These are phyloP conservation scores for Gamarada debralockiae DNA, from an alignment of 495 filamentous ascomycete genomes.

Conservation along the genomic window DNA sequence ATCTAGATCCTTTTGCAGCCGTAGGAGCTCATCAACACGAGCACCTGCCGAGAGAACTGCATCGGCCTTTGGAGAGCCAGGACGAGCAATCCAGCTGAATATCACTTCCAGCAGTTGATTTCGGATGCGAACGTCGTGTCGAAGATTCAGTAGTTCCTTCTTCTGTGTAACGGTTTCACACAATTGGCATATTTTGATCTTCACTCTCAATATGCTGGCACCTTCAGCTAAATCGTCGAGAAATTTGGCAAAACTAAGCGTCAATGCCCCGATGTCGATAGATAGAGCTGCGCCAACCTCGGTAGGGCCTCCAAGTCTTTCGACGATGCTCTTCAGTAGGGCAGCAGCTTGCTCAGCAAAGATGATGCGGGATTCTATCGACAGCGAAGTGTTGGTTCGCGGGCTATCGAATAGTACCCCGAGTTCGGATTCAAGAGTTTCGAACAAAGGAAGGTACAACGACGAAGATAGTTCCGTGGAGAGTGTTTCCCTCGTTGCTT, in stretches of 20 bases:
- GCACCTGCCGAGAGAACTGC: constrained; percentile 15
- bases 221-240: constrained; percentile 41
- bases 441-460: constrained; percentile 57
- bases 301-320: constrained; percentile 53
- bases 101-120: constrained; percentile 62
- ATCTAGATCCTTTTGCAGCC: constrained; percentile 59
- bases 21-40: constrained; percentile 45
- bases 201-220: constrained; percentile 51
- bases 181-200: constrained; percentile 62
- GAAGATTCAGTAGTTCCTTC: constrained; percentile 61
- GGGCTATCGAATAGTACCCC: constrained; percentile 50
- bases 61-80: constrained; percentile 37
- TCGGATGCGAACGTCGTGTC: constrained; percentile 60
- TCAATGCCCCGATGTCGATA: constrained; percentile 55
- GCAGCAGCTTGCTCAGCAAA: constrained; percentile 63
- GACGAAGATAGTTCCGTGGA: constrained; percentile 55
- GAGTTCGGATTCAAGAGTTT: constrained; percentile 57
- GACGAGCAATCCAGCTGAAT: constrained; percentile 59
- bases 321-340: constrained; percentile 56
- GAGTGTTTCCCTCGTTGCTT: constrained; percentile 59
- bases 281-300: constrained; percentile 53
- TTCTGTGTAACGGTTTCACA: constrained; percentile 60
- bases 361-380: constrained; percentile 53
- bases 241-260: constrained; percentile 58
- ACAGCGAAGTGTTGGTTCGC: constrained; percentile 43